Base-by-base conservation (phyloP, 1,284 basidiomycete genomes). In the Retiboletus flavoniger region DNA sequence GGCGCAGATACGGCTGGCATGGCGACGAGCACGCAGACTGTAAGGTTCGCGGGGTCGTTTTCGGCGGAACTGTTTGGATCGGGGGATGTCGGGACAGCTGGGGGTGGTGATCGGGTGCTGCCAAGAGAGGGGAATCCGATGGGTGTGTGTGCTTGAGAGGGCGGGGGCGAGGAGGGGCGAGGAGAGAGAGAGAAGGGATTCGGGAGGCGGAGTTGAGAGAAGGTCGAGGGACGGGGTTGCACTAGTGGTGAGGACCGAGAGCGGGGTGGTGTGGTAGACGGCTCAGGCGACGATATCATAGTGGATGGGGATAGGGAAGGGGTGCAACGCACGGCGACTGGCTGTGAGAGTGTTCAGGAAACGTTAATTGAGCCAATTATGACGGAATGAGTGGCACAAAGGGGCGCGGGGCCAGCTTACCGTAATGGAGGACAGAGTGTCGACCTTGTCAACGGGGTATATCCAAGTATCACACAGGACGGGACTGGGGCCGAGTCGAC, bases 11-110 rank as follows among this genome's bases (percentile, higher is more conserved):
- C 29, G 19, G 77, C 74, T 3, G 85, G 85, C 85, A 88, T 86
- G 32, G 79, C 75, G 53, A 88, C 75, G 51, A 88, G 72, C 7
- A 87, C 78, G 24, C 81, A 76, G 11, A 87, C 74, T 78, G 66
- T 56, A 39, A 62, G 32, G 1, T 36, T 53, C 2, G 55, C 19
- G 42, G 59, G 14, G 3, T 56, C 53, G 21, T 47, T 50, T 38
- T 56, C 55, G 7, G 21, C 17, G 7, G 6, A 24, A 6, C 19
- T 1, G 17, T 11, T 31, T 21, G 45, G 14, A 14, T 32, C 48
- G 17, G 53, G 6, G 1, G 53, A 28, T 21, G 21, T 38, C 11
- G 45, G n/a, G 21, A 4, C 7, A 3, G 29, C 24, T 4, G 19
- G 34, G 7, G 50, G 32, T 19, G 42, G 44, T 2, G 54, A 53